Evolutionary conservation across 2,329 filamentous ascomycete genomes (phyloP), one percentile per base, ranked within the genome.

Genomic region (Microsporum canis): DNA sequence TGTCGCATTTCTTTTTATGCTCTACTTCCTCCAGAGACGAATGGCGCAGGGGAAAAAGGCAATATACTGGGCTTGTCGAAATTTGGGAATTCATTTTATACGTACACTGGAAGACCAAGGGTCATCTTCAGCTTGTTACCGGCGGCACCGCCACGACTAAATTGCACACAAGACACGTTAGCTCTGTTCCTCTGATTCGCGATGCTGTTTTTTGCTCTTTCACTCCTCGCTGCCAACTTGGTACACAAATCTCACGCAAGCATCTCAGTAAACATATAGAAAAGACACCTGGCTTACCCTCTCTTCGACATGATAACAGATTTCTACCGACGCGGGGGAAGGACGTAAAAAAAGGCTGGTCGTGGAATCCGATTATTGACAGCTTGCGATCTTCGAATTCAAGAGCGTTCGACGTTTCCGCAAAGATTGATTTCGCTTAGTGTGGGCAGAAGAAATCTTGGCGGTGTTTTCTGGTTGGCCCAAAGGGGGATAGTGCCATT

Each of bases 71-170:
- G 31, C 7, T 6, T 36, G 14, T 34, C 51, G 33, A 7, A 59
- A 34, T 47, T 43, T 14, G 39, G 60, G 58, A 43, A 47, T 29
- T 33, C 33, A 43, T 33, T 23, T 10, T 34, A 59, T 56, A 57
- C 91, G 80, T 95, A 96, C 91, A 96, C 91, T 82, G 94, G 94
- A 76, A 99, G 91, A 96, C 90, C 94, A 81, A 99, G 90, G 80
- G 94, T 96, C 94, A 99, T 99, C 89, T 96, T 97, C 76, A 97
- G 89, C 89, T 99, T 99, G 89, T 95, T 95, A 86, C 94, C 94
- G 76, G 91, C 88, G 84, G 90, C 88, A 88, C 88, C 89, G 85
- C 90, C 82, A 75, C 84, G 81, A 78, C 82, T 84, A 69, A 61
- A 58, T 58, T 58, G 17, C 59, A 12, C 63, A 63, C 59, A 57